Percentiles rank a stretch among this genome's conserved stretches.
Conservation (phyloP, 192 early-diverging fungal species). For the Pilobolus umbonatus region DNA sequence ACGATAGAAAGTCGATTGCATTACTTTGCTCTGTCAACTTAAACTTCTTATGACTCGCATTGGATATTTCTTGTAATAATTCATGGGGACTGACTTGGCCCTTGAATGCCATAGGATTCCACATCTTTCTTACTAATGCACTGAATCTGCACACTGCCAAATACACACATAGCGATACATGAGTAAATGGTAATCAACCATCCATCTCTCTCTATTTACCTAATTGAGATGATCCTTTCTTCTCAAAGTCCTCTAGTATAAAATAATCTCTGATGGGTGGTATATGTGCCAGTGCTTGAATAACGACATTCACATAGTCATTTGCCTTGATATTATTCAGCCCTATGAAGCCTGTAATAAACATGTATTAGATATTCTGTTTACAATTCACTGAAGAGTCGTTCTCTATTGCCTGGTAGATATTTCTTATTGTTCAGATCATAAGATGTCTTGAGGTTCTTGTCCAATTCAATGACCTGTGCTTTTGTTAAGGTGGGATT, state of each 20-base stretch:
- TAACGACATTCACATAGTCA: slow-evolving; percentile 89
- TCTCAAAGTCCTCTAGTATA: slow-evolving; percentile 56
- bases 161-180: background rate
- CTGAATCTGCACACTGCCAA: slow-evolving; percentile 66
- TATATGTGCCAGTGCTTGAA: slow-evolving; percentile 86
- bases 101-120: slow-evolving; percentile 89
- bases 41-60: slow-evolving; percentile 75
- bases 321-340: slow-evolving; percentile 93
- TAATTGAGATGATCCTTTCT: slow-evolving; percentile 42
- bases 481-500: slow-evolving; percentile 71
- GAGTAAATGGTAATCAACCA: background rate
- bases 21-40: slow-evolving; percentile 76
- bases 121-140: slow-evolving; percentile 81
- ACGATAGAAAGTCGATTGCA: slow-evolving; percentile 81
- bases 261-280: slow-evolving; percentile 81
- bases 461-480: slow-evolving; percentile 69
- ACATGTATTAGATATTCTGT: slow-evolving; percentile 27
- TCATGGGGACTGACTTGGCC: slow-evolving; percentile 96
- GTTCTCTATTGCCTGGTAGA: slow-evolving; percentile 65
- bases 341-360: slow-evolving; percentile 92
- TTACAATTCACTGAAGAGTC: too few relatives aligned
- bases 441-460: slow-evolving; percentile 48
- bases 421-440: slow-evolving; percentile 87
- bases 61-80: slow-evolving; percentile 85
- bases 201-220: slow-evolving; percentile 24